Percentiles rank a stretch among this genome's conserved stretches.
These are phyloP conservation scores for Trichophyton verrucosum DNA, from an alignment of 2,329 filamentous ascomycete genomes.

Conservation along the genomic window DNA sequence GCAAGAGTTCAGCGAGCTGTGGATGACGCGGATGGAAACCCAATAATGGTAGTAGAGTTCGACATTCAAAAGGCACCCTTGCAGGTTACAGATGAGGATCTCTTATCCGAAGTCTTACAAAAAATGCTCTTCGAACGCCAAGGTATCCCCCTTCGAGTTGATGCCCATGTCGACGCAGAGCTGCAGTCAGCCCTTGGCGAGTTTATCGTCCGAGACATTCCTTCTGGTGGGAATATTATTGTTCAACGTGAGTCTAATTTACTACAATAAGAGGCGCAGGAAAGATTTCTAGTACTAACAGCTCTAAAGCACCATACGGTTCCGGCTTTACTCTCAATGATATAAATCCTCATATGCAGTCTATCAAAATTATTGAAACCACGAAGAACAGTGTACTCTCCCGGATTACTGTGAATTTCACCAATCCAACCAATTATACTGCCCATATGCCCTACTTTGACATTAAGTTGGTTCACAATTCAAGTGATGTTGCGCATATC, in stretches of 20 bases:
- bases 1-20: conserved; percentile 66
- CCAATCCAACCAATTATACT: conserved; percentile 80
- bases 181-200: conserved; percentile 70
- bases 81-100: conserved; percentile 63
- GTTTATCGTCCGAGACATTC: conserved; percentile 70
- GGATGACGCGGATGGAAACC: conserved; percentile 44
- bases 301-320: conserved; percentile 45
- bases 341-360: conserved; percentile 53
- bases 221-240: conserved; percentile 69
- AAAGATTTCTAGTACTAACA: conserved; percentile 14
- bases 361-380: conserved; percentile 61
- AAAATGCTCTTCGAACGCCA: conserved; percentile 62
- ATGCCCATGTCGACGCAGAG: conserved; percentile 70
- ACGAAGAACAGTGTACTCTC: conserved; percentile 58
- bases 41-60: conserved; percentile 61
- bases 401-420: conserved; percentile 63
- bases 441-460: conserved; percentile 70
- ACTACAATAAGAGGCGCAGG: neutral
- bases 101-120: conserved; percentile 72
- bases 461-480: conserved; percentile 62
- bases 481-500: conserved; percentile 61
- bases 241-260: conserved; percentile 70
- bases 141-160: conserved; percentile 58
- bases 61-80: conserved; percentile 67
- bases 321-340: conserved; percentile 41